Evolutionary conservation across 2,329 filamentous ascomycete species (phyloP).

Genomic region (Erysiphe neolycopersici): DNA sequence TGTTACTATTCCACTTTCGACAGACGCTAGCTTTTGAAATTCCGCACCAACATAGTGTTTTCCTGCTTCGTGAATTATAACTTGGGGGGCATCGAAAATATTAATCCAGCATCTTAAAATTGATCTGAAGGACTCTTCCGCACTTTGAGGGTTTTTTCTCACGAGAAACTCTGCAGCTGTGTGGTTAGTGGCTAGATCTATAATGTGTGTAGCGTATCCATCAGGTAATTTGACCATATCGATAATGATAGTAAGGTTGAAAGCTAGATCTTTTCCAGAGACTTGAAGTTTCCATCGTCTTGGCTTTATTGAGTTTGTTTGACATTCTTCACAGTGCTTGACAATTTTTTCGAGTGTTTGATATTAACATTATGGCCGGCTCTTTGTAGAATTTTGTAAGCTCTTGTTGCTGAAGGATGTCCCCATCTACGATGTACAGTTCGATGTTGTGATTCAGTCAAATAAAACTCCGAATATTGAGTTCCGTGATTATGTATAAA

Average conservation of each 20-base stretch:
- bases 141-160: not conserved
- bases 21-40: not conserved
- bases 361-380: not conserved
- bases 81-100: not conserved
- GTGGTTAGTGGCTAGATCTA: not conserved
- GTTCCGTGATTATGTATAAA: not conserved
- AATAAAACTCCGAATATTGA: not conserved
- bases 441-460: not conserved
- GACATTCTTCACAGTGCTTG: not conserved
- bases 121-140: not conserved
- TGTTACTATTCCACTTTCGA: too few relatives aligned
- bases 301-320: not conserved
- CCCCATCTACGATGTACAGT: not conserved
- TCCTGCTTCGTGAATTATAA: not conserved
- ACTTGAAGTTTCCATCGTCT: not conserved
- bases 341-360: not conserved
- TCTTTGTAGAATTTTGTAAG: not conserved
- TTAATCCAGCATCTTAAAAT: not conserved
- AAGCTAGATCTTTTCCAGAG: not conserved
- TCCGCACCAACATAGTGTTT: not conserved
- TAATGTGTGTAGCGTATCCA: not conserved
- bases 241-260: not conserved
- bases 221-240: not conserved
- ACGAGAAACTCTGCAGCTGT: not conserved
- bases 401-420: not conserved